Base-by-base conservation (phyloP, 352 stramenopile genomes). In the Globisporangium mamillatum region DNA sequence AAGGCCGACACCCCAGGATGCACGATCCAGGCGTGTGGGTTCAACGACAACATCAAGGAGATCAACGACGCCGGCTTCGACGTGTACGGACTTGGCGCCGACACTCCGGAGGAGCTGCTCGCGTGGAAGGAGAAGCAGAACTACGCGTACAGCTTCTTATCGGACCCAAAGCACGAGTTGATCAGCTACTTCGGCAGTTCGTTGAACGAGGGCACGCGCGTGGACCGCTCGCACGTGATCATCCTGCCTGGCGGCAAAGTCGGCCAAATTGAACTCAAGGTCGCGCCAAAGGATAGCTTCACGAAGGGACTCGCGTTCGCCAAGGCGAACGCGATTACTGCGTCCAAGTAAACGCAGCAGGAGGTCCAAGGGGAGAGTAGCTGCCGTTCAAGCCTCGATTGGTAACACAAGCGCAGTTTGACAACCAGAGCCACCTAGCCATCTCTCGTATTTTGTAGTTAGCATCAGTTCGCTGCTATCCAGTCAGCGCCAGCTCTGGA, bases 191-290 rank as follows among this genome's bases (percentile, higher is more conserved):
- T 96, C 66, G 89, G 89, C 56, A 94, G 81, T 77, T 94, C 86
- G 20, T 71, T 75, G 46, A 81, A 81, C 50, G 78, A 78, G 20
- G 81, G 84, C 25, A 79, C 76, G 72, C 82, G 75, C 46, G 81
- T 96, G 10, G 69, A 93, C 60, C 87, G 89, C 62, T 96, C 89
- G 77, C 89, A 96, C 60, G 86, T 94, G 69, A 91, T 96, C 67
- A 63, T 96, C 32, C 73, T 91, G 38, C 79, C 82, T n/a, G 89
- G 89, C 44, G 87, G 85, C 48, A 83, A 84, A 41, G 69, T 96
- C 20, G 87, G 82, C 57, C 73, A 96, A 60, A 82, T 96, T 41
- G 72, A 90, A 65, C 75, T 75, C 69, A 84, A 91, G 67, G 85
- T 94, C 62, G 76, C 81, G 53, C 89, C 89, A n/a, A 61, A 87